Evolutionary conservation across 805 yeast species (phyloP), one percentile per base, ranked within the genome.

Genomic region (Wickerhamomyces tratensis): DNA sequence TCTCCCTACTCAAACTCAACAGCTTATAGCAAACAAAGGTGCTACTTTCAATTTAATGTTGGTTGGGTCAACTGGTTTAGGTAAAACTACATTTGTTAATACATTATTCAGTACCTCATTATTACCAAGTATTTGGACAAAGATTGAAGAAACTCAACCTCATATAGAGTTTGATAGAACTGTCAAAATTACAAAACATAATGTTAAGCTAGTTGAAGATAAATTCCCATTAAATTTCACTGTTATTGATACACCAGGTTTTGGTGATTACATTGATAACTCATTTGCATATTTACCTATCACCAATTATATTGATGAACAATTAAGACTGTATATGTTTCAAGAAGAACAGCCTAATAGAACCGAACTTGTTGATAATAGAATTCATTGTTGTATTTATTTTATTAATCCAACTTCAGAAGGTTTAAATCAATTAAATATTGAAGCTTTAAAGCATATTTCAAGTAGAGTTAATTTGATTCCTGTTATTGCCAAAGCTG

Each of bases 351-450:
- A 82, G 59, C 89, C 89, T 12, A 62, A 71, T 49, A 72, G 91
- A 42, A 40, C 49, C 46, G 60, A 63, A 53, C 68, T 69, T 43
- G 51, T 55, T 11, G 96, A 89, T 56, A 64, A 72, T 49, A 72
- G 95, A 43, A 81, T 91, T 35, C 96, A 91, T 65, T 85, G 80
- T 33, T 87, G 96, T 58, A 60, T 91, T 38, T 91, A 87, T 65
- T 85, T 91, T 58, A 68, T 91, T 42, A 71, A 77, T 6, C 91
- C 95, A 0, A 69, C 80, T 5, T 77, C 79, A 36, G 74, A 70
- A 46, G 74, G 79, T 4, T 59, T 86, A 43, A 69, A 72, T 42
- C 76, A 82, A 7, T 65, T 82, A 41, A 96, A 89, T 60, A 71
- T 86, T 46, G 79, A 73, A 48, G 74, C 84, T 6, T 78, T 88